Evolutionary conservation across 2,329 filamentous ascomycete genomes (phyloP), one percentile per base, ranked within the genome.

Genomic region (Lithohypha guttulata): DNA sequence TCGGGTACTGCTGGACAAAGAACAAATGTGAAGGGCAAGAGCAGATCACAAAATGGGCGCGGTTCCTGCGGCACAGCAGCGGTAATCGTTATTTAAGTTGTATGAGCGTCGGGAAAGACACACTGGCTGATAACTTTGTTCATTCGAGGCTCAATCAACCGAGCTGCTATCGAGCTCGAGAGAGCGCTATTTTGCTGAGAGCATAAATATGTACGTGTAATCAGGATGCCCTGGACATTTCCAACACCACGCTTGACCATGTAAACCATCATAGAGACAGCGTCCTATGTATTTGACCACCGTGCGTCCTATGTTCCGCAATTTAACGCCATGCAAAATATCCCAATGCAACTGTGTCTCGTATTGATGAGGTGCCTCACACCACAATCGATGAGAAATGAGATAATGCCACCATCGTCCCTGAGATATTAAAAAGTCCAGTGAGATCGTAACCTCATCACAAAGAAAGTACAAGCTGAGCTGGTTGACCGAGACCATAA

Each of bases 381-480:
- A 13, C 14, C 14, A 34, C 14, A 28, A 21, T 34, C 21, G 28
- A 40, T 34, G 33, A 42, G 18, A 42, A 30, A 33, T 22, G 21
- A 26, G 23, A 28, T 11, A 39, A 15, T 39, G 17, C 8, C 23
- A 32, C 26, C 34, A 10, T 28, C 36, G 40, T 29, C 28, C 26
- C 29, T 23, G 42, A 11, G 31, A 38, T 44, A 44, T 44, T 31
- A 26, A 18, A 5, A 32, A 39, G 28, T 18, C 20, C 34, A 15
- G 11, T 19, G 37, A 40, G 20, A 20, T 40, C 37, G 29, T 40
- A 26, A 40, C 2, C n/a, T 33, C 37, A 43, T 53, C 42, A 85
- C 53, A 84, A 66, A 45, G 82, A 86, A 53, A 87, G 69, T 56
- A 87, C 81, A 59, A 84, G 84, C 54, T 70, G 66, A 38, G 64